phyloP scores from a whole-genome alignment of 2,329 filamentous ascomycete genomes.

The Paradendryphiella salina region DNA sequence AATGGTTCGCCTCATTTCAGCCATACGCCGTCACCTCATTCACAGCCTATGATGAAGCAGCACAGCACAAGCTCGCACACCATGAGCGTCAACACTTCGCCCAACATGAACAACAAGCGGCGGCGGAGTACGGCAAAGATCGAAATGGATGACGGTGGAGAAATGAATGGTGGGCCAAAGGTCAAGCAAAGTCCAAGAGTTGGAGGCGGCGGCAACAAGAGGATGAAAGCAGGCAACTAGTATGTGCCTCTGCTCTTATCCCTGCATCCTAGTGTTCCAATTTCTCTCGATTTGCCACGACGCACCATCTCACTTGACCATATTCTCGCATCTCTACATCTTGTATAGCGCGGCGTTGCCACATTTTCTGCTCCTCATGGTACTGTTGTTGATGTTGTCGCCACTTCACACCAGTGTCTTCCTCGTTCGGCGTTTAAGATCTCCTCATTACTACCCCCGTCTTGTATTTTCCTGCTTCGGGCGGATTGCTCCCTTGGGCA shows the following conservation, averaged over 20 bases:
- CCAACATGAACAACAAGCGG: conserved; percentile 63
- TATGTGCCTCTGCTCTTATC: not conserved
- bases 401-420: conserved; percentile 1
- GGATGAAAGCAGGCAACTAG: conserved; percentile 38
- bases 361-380: conserved; percentile 14
- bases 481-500: conserved; percentile 6
- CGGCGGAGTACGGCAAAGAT: conserved; percentile 64
- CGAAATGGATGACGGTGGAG: conserved; percentile 58
- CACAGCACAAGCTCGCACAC: conserved; percentile 59
- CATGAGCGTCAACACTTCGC: conserved; percentile 64
- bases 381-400: not conserved
- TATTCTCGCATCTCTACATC: conserved; percentile 13
- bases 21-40: conserved; percentile 54
- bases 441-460: conserved; percentile 12
- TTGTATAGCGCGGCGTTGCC: conserved; percentile 39
- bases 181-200: conserved; percentile 57
- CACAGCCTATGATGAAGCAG: conserved; percentile 59
- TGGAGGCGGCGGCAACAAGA: conserved; percentile 47
- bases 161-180: conserved; percentile 48
- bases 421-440: conserved; percentile 10
- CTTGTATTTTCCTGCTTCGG: conserved; percentile 3
- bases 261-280: not conserved
- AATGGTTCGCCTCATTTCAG: conserved; percentile 54
- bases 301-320: conserved; percentile 5
- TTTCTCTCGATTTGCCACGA: conserved; percentile 6